These are phyloP conservation scores for Ophiocytium majus DNA, from an alignment of 352 stramenopile species.

Conservation along the genomic window DNA sequence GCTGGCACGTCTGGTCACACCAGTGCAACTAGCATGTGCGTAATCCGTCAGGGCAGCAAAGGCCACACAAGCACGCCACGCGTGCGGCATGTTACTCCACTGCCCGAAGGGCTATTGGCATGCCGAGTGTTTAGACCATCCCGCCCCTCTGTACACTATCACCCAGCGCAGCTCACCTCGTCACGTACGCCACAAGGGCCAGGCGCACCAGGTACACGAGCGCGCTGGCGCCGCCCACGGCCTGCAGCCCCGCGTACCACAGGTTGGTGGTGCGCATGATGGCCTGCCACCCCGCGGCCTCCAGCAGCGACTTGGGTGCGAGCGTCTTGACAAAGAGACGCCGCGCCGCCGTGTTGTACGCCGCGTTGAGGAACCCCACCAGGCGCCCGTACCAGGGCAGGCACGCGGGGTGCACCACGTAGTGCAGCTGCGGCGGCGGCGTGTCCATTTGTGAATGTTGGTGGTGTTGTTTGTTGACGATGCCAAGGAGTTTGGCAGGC, in stretches of 20 bases:
- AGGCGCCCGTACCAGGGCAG: constrained; percentile 50
- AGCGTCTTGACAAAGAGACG: constrained; percentile 64
- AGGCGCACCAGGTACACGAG: constrained; percentile 55
- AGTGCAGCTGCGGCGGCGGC: constrained; percentile 59
- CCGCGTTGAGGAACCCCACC: constrained; percentile 54
- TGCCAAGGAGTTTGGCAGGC: too few relatives aligned
- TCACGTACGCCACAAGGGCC: background rate
- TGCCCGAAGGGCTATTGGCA: too few relatives aligned
- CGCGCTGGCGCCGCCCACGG: constrained; percentile 33
- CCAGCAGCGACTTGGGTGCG: constrained; percentile 60
- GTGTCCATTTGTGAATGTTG: too few relatives aligned
- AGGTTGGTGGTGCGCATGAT: background rate
- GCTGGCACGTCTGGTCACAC: too few relatives aligned
- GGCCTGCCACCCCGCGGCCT: constrained; percentile 54
- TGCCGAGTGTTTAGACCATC: too few relatives aligned
- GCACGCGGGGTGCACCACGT: constrained; percentile 60
- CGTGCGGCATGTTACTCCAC: too few relatives aligned
- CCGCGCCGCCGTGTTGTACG: constrained; percentile 64
- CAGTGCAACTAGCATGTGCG: too few relatives aligned
- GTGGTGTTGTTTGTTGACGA: too few relatives aligned
- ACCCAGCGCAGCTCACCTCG: too few relatives aligned
- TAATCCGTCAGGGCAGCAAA: too few relatives aligned
- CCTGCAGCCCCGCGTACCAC: background rate
- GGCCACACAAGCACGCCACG: too few relatives aligned
- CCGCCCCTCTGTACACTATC: too few relatives aligned